Percentiles rank a stretch among this genome's conserved stretches.
phyloP scores from a whole-genome alignment of 768 basidiomycete species.

The Psilocybe sp. region DNA sequence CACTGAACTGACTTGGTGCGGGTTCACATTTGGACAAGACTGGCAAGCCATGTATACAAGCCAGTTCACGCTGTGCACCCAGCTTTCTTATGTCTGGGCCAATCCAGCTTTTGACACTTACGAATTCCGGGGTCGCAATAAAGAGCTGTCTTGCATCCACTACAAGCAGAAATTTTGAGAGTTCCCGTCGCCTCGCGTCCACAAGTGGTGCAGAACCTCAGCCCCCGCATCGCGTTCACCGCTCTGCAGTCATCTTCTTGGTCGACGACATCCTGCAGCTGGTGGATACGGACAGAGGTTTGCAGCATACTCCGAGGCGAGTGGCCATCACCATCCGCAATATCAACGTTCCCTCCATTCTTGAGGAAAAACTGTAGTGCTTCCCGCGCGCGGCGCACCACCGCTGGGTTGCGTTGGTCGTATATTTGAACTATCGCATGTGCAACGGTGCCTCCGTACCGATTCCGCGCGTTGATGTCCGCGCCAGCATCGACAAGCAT shows the following conservation, averaged over 20 bases:
- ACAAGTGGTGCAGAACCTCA: constrained; percentile 30
- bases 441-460: constrained; percentile 36
- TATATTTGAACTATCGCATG: constrained; percentile 36
- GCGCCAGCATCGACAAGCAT: constrained; percentile 39
- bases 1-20: neutral
- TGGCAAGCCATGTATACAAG: neutral
- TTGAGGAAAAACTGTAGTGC: constrained; percentile 36
- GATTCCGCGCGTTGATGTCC: constrained; percentile 37
- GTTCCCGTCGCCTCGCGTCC: constrained; percentile 23
- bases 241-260: neutral
- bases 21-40: neutral
- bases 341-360: constrained; percentile 40
- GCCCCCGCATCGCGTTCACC: constrained; percentile 5
- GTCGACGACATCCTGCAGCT: constrained; percentile 3
- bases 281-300: constrained; percentile 12
- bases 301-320: constrained; percentile 13
- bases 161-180: constrained; percentile 23
- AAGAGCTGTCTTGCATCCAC: constrained; percentile 29
- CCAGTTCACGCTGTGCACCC: constrained; percentile 24
- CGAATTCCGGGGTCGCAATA: constrained; percentile 30
- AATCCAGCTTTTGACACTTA: constrained; percentile 36
- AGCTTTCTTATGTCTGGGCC: constrained; percentile 36
- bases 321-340: constrained; percentile 37
- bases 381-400: constrained; percentile 20
- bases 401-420: constrained; percentile 12